phyloP scores from a whole-genome alignment of 1,139 yeast genomes.

The Kodamaea fungicola region DNA sequence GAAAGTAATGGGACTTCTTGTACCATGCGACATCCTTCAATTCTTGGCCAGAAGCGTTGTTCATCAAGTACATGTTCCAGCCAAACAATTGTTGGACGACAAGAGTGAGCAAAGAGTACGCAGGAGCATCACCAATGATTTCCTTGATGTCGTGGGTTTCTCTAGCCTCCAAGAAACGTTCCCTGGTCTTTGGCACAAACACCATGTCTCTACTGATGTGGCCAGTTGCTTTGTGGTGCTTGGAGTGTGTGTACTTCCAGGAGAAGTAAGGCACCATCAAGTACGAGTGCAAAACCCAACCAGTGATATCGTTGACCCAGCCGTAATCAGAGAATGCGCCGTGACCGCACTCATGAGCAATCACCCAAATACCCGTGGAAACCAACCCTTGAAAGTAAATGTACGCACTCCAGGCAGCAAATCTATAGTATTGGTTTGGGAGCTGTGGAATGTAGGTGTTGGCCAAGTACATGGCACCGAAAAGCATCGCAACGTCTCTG shows the following conservation, averaged over 20 bases:
- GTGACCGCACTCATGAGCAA: conserved; percentile 92
- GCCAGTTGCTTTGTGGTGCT: conserved; percentile 88
- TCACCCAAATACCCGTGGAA: conserved; percentile 79
- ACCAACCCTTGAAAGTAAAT: conserved; percentile 56
- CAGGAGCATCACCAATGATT: conserved; percentile 70
- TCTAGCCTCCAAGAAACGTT: conserved; percentile 44
- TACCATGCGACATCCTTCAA: conserved; percentile 52
- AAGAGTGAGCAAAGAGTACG: conserved; percentile 52
- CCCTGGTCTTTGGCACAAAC: conserved; percentile 68
- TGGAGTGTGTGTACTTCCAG: conserved; percentile 79
- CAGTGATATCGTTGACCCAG: conserved; percentile 67
- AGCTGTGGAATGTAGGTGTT: conserved; percentile 44
- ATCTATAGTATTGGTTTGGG: conserved; percentile 23
- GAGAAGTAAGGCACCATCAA: conserved; percentile 81
- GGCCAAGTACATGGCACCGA: conserved; percentile 50
- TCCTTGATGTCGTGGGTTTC: conserved; percentile 49
- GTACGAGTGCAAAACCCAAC: conserved; percentile 80
- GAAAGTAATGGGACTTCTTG: conserved; percentile 61
- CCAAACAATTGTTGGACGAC: conserved; percentile 76
- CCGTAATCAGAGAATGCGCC: conserved; percentile 76
- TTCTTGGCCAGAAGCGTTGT: conserved; percentile 77
- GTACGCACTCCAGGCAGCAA: conserved; percentile 38
- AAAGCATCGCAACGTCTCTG: conserved; percentile 58
- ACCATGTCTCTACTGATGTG: conserved; percentile 80
- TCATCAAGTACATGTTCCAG: conserved; percentile 60